Conservation (phyloP, 2,329 filamentous ascomycete species). For the Amauroascus verrucosus region DNA sequence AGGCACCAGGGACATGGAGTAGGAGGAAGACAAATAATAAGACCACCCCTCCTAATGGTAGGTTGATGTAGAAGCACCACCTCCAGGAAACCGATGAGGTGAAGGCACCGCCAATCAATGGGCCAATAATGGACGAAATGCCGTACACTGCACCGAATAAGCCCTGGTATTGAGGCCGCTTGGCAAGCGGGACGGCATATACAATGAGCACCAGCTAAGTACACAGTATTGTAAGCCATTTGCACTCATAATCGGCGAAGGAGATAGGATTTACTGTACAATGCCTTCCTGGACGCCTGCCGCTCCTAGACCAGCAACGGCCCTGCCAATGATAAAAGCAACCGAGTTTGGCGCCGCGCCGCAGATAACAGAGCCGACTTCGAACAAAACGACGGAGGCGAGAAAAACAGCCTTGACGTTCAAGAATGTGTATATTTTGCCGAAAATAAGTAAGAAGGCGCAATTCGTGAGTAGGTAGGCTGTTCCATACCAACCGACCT, state of each 20-base stretch:
- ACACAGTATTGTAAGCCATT: too few species aligned
- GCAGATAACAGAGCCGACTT: conserved; percentile 34
- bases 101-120: conserved; percentile 33
- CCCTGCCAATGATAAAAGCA: conserved; percentile 33
- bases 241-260: too few species aligned
- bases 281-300: too few species aligned
- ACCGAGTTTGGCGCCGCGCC: conserved; percentile 31
- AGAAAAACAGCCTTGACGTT: conserved; percentile 37
- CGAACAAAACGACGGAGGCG: conserved; percentile 32
- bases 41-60: conserved; percentile 23
- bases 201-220: conserved; percentile 27
- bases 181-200: conserved; percentile 15
- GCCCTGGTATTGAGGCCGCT: conserved; percentile 15
- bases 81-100: conserved; percentile 35
- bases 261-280: too few species aligned
- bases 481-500: conserved; percentile 42
- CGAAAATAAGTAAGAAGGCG: conserved; percentile 35
- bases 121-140: conserved; percentile 16
- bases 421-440: conserved; percentile 37
- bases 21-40: conserved; percentile 27
- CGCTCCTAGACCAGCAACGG: conserved; percentile 33
- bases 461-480: conserved; percentile 37
- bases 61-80: conserved; percentile 38
- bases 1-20: conserved; percentile 23
- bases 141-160: conserved; percentile 17